Base-by-base conservation (phyloP, 1,284 basidiomycete species). In the Sporisorium exsertum region DNA sequence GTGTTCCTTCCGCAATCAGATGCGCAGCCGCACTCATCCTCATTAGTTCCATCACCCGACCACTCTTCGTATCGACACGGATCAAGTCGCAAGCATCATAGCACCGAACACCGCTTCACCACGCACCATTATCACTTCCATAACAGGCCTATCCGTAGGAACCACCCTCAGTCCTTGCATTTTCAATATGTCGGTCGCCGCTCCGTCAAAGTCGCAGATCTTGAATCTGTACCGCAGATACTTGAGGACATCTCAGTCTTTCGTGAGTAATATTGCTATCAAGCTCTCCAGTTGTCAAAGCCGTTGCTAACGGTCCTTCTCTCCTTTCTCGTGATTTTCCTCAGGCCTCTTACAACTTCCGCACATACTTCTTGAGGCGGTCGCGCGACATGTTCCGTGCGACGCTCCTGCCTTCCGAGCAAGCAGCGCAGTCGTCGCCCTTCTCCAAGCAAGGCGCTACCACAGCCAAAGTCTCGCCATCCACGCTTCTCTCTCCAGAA, bases 281-380 rank as follows among this genome's bases (percentile, higher is more conserved):
- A 52, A 18, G 29, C 27, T 18, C 15, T 10, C 3, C 7, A 1
- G 1, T n/a, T 4, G 15, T 22, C 18, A 9, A 10, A 18, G 4
- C 10, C 43, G 7, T 8, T 18, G 40, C 52, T 57, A 26, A 56
- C 37, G 18, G 1, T 18, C 1, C 16, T 29, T 13, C 29, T 33
- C 7, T 33, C 29, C 42, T 22, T 35, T 22, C 3, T 60, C 20
- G 9, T 0, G n/a, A 8, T 42, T 20, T 10, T 7, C 20, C 5
- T 18, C 70, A 85, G 83, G 73, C 80, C 1, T 81, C 83, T 26
- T 85, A 85, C 79, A 84, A 83, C 67, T 85, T 85, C 73, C 82
- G 84, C 49, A 84, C 83, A 43, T 85, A 84, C 71, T 85, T 84
- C 64, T 57, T 84, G 52, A 72, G 84, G 24, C 81, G 84, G 3